Percentiles rank a stretch among this genome's conserved stretches.
These are phyloP conservation scores for Epichloe scottii DNA, from an alignment of 2,329 filamentous ascomycete genomes.

Conservation along the genomic window DNA sequence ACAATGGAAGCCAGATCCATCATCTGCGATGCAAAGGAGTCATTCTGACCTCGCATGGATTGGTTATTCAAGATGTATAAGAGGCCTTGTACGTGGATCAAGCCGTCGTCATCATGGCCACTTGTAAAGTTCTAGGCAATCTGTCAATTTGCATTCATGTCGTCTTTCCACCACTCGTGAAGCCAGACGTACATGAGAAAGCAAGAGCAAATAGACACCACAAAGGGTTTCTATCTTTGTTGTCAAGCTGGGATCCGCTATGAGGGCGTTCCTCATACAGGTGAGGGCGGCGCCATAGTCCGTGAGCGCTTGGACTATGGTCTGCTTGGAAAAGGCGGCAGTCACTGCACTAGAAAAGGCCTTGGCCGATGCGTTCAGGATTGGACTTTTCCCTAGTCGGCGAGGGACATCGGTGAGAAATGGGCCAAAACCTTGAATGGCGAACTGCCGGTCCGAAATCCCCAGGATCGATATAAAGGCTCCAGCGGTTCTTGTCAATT, in stretches of 20 bases:
- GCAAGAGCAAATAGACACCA: conserved; percentile 24
- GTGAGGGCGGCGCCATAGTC: conserved; percentile 20
- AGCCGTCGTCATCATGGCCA: conserved; percentile 1
- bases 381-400: conserved; percentile 31
- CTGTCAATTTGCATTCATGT: background rate
- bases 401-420: conserved; percentile 32
- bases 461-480: conserved; percentile 20
- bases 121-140: background rate
- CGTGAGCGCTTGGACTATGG: conserved; percentile 11
- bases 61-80: conserved; percentile 3
- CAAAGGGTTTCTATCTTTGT: conserved; percentile 22
- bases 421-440: conserved; percentile 32
- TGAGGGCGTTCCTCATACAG: conserved; percentile 11
- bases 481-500: conserved; percentile 1
- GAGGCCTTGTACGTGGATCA: conserved; percentile 4
- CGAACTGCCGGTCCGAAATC: conserved; percentile 31
- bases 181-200: conserved; percentile 10
- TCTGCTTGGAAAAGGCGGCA: conserved; percentile 12
- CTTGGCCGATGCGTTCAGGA: conserved; percentile 27
- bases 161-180: background rate
- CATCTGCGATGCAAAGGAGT: conserved; percentile 3
- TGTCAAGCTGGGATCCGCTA: conserved; percentile 16
- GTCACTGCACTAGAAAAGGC: conserved; percentile 17
- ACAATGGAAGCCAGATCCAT: conserved; percentile 3
- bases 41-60: background rate